Evolutionary conservation across 352 stramenopile species (phyloP).

Genomic region (Globisporangium irregulare): DNA sequence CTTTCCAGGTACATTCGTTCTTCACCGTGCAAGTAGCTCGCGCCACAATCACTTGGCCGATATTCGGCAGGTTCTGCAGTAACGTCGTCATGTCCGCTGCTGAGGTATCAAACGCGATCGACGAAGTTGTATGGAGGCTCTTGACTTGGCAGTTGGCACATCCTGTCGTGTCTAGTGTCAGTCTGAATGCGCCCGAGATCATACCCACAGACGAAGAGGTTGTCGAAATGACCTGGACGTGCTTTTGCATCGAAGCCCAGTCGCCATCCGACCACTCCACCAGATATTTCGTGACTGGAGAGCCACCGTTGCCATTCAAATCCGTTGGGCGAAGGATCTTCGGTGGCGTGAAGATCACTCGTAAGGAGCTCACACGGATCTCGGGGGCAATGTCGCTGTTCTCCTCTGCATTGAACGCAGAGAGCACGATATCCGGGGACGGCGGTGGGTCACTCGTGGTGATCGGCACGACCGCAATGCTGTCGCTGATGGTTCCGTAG

Average conservation of each 20-base stretch:
- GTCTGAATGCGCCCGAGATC: conserved; percentile 66
- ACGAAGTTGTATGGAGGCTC: conserved; percentile 50
- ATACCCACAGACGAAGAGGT: conserved; percentile 27
- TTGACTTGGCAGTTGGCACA: conserved; percentile 80
- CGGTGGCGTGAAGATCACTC: conserved; percentile 80
- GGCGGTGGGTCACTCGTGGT: conserved; percentile 88
- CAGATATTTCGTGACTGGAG: conserved; percentile 84
- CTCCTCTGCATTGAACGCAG: conserved; percentile 35
- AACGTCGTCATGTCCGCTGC: conserved; percentile 62
- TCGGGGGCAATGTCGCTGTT: conserved; percentile 31
- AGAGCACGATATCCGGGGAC: conserved; percentile 56
- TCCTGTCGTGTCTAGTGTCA: conserved; percentile 84
- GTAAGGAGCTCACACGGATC: conserved; percentile 72
- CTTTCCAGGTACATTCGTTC: conserved; percentile 72
- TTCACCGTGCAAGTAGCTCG: conserved; percentile 31
- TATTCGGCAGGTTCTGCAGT: conserved; percentile 92
- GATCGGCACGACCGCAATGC: conserved; percentile 76
- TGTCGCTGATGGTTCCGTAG: conserved; percentile 73
- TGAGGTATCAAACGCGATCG: conserved; percentile 70
- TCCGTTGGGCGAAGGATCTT: conserved; percentile 48
- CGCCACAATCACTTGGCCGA: conserved; percentile 87
- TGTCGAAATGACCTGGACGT: conserved; percentile 71
- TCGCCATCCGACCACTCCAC: conserved; percentile 91
- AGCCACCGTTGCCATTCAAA: conserved; percentile 83
- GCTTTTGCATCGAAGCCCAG: conserved; percentile 57